phyloP scores from a whole-genome alignment of 1,284 basidiomycete species.

The Austropuccinia psidii region DNA sequence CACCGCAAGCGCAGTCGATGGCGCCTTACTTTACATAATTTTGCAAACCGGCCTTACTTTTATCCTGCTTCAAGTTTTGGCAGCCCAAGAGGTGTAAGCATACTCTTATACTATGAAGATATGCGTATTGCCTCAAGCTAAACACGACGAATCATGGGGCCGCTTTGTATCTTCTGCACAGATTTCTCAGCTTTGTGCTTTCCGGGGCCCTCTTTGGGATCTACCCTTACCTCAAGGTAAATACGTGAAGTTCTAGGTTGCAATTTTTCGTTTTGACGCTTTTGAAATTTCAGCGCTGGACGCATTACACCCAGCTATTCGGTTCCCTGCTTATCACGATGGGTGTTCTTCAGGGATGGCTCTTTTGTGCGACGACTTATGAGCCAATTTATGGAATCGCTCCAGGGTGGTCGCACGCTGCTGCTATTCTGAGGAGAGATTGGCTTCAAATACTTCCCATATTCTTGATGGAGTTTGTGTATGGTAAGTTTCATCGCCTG shows the following conservation, averaged over 20 bases:
- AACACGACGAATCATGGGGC: too few species aligned
- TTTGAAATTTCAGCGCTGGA: constrained; percentile 22
- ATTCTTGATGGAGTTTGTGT: constrained; percentile 22
- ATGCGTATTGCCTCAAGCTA: too few species aligned
- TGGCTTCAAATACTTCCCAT: constrained; percentile 1
- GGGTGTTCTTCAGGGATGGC: constrained; percentile 30
- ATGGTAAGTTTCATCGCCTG: background rate
- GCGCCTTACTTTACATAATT: constrained; percentile 25
- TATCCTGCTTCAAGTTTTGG: constrained; percentile 1
- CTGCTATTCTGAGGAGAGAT: constrained; percentile 17
- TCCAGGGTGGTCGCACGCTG: constrained; percentile 9
- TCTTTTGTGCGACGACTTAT: constrained; percentile 12
- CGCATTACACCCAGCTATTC: constrained; percentile 32
- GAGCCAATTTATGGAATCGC: constrained; percentile 1
- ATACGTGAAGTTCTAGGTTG: background rate
- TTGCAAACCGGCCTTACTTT: constrained; percentile 13
- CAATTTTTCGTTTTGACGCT: too few species aligned
- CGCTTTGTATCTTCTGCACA: too few species aligned
- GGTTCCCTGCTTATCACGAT: constrained; percentile 28
- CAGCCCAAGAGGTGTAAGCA: constrained; percentile 26
- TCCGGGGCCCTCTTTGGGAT: constrained; percentile 13
- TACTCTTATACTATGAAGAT: too few species aligned
- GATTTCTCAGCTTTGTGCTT: constrained; percentile 8
- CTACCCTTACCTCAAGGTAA: constrained; percentile 31
- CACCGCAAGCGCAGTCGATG: constrained; percentile 5